Base-by-base conservation (phyloP, 306 rosid genomes). In the Ziziphus jujuba region DNA sequence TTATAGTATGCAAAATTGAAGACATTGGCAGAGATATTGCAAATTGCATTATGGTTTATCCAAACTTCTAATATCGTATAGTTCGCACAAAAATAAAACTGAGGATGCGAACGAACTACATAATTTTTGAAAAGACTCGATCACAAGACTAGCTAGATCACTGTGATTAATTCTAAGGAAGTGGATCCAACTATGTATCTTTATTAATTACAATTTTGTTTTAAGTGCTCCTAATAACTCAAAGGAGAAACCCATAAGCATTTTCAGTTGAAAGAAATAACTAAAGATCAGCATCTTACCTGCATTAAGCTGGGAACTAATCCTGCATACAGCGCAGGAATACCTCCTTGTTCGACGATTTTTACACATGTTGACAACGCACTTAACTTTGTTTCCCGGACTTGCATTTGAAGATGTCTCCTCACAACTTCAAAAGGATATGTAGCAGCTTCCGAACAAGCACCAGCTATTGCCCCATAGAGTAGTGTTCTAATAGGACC, bases 391-490 rank as follows among this genome's bases (percentile, higher is more conserved):
- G 85, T 74, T 48, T 91, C 79, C 66, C 80, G 92, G 72, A 82
- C 91, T 82, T 93, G 99, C 95, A 93, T 64, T 77, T 93, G 99
- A 63, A 93, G 97, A 60, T 77, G 87, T 72, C 97, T 88, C 79
- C 97, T 86, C 67, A 93, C 89, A 77, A 93, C 99, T 82, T 93
- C 99, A 81, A 93, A 93, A 5, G 99, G 99, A 81, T 93, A 93
- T 11, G 99, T 93, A 35, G 92, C 87, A 28, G 95, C 97, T 86
- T 95, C 97, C 64, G 97, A 84, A 75, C 96, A 95, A 35, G 91
- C 90, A 72, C 99, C 97, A 0, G 97, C 96, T 56, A 90, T 74
- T 28, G 97, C 96, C 64, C 99, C 96, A 56, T 90, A 78, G 25
- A 95, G 65, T 71, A 95, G 60, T 19, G 99, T 95, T 73, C 95